Evolutionary conservation across 176 grass and related monocot species (phyloP), one percentile per base, ranked within the genome.

Genomic region (Raddia distichophylla): DNA sequence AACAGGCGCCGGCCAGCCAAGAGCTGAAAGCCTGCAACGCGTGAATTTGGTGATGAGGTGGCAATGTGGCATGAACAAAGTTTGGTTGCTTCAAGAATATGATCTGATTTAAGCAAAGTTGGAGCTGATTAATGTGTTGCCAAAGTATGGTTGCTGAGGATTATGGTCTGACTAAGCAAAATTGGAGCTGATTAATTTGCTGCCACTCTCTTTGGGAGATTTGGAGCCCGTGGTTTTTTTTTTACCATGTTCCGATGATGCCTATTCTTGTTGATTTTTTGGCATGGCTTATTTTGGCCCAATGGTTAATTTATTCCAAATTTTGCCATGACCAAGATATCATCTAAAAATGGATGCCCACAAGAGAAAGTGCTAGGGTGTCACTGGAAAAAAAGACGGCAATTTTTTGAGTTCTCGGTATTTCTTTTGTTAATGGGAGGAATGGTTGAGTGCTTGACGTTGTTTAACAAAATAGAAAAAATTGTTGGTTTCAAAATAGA

Each of bases 1-100:
- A n/a, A 33, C 27, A 43, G 20, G n/a, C 46, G 75, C n/a, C 17
- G 7, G 1, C 4, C 10, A 27, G 27, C 37, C 37, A 40, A 40
- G 37, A 40, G 37, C 37, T 40, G 37, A 40, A 40, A 40, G 27
- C 27, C 7, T 1, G 10, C 0, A 27, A 27, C 0, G 27, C 27
- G n/a, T 68, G 69, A 74, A 66, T 54, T 87, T 76, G 27, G 46
- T 48, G 61, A 32, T 11, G 47, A 40, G 2, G 37, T 40, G 37
- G 37, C 37, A 2, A 40, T 1, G 37, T 40, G 37, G 37, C 37
- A 2, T 40, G 4, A 40, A 40, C 49, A 51, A 51, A 51, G 18
- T 15, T 3, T 71, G 3, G 10, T 71, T 48, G 9, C 18, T 40
- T 69, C 6, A 0, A 54, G 48, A 72, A 34, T 14, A 40, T 72